A percentile compares a stretch with the other conserved stretches of the same genome.
Evolutionary conservation across 208 protist genomes (phyloP).

Genomic region (Leishmania aethiopica): DNA sequence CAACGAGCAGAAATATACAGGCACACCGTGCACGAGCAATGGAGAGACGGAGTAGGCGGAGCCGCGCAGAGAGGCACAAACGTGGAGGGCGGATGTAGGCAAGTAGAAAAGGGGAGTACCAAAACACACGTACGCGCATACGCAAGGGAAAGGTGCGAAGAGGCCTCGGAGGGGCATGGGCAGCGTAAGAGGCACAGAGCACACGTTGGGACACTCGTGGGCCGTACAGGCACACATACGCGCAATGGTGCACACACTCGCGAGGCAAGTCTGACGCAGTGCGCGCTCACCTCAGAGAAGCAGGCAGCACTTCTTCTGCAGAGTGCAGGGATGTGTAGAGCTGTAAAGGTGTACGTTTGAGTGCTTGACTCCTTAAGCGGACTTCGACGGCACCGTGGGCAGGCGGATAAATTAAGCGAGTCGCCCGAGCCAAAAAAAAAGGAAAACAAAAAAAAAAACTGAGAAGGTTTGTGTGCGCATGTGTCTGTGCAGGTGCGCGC

Average conservation of each 20-base stretch:
- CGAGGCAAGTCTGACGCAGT: neutral
- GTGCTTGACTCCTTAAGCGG: neutral
- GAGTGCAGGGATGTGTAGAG: neutral
- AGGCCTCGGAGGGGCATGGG: too few relatives aligned
- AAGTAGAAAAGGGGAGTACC: neutral
- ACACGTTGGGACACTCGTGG: too few relatives aligned
- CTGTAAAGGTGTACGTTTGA: neutral
- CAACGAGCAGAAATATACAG: neutral
- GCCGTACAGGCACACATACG: neutral
- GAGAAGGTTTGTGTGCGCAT: neutral
- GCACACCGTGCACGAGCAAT: neutral
- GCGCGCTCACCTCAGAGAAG: neutral
- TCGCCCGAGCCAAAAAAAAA: neutral
- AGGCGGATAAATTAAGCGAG: neutral
- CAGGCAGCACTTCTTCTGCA: neutral
- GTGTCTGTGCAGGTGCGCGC: neutral
- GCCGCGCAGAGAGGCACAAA: neutral
- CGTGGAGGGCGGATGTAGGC: neutral
- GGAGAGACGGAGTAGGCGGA: neutral
- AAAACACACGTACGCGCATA: neutral
- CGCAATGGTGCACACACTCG: neutral
- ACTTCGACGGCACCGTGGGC: neutral
- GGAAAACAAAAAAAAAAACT: neutral
- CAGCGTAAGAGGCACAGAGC: too few relatives aligned
- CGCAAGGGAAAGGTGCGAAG: neutral